phyloP scores from a whole-genome alignment of 2,329 filamentous ascomycete species.

The Fusarium keratoplasticum region DNA sequence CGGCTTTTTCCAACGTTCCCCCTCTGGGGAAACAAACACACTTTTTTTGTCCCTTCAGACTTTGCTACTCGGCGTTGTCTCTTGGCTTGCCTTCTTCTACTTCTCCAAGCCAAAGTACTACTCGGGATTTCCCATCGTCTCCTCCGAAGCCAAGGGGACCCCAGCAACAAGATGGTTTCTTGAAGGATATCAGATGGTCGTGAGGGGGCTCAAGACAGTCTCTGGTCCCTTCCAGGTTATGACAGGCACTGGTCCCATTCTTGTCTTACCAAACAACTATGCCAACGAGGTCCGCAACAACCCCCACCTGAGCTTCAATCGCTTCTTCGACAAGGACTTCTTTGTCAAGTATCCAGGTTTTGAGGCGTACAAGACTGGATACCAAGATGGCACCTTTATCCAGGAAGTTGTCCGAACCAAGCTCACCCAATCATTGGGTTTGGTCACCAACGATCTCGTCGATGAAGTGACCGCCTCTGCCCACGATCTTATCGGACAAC shows the following conservation, averaged over 20 bases:
- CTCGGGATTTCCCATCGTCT: background rate
- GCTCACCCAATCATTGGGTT: background rate
- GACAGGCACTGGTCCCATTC: background rate
- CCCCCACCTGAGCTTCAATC: slow-evolving; percentile 9
- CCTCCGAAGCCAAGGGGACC: background rate
- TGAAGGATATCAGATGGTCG: background rate
- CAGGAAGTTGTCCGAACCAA: background rate
- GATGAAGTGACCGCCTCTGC: background rate
- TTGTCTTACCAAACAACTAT: background rate
- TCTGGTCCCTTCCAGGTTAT: background rate
- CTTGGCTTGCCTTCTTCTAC: background rate
- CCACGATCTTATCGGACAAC: background rate
- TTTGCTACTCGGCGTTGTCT: background rate
- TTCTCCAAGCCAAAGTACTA: background rate
- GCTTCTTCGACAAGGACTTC: slow-evolving; percentile 12
- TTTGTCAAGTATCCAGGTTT: slow-evolving; percentile 12
- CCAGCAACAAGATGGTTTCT: background rate
- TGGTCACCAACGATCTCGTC: background rate
- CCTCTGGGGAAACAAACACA: background rate
- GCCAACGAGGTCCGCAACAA: slow-evolving; percentile 5
- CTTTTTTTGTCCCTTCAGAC: background rate
- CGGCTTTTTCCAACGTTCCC: background rate
- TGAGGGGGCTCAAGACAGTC: background rate
- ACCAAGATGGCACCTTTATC: background rate
- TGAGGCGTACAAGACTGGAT: slow-evolving; percentile 3